Evolutionary conservation across 2,329 filamentous ascomycete genomes (phyloP).

Genomic region (Ophiostoma triangulosporum): DNA sequence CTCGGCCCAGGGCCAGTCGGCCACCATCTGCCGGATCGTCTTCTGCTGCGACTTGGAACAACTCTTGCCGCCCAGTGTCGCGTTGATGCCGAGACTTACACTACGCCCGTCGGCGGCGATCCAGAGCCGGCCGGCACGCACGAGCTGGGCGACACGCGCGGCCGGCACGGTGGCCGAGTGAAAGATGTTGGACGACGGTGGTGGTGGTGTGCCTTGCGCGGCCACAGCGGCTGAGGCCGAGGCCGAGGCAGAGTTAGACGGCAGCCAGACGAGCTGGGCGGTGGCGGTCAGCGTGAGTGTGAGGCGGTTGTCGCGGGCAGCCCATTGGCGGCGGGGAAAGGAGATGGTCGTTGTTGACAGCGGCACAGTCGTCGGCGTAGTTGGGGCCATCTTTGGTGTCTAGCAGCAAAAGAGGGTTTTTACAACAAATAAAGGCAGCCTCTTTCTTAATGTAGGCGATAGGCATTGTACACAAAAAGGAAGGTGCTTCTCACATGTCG

Average conservation of each 20-base stretch:
- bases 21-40: neutral
- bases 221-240: neutral
- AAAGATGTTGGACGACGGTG: neutral
- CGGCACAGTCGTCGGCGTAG: neutral
- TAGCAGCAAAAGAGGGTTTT: neutral
- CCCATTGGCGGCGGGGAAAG: constrained; percentile 4
- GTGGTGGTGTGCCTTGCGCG: too few species aligned
- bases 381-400: neutral
- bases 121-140: constrained; percentile 12
- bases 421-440: neutral
- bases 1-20: constrained; percentile 1
- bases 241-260: neutral
- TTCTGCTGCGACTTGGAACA: neutral
- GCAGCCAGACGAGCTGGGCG: constrained; percentile 12
- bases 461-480: neutral
- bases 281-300: constrained; percentile 4
- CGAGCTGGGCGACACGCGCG: constrained; percentile 10
- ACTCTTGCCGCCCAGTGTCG: constrained; percentile 2
- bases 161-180: constrained; percentile 1
- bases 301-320: constrained; percentile 3
- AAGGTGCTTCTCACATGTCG: neutral
- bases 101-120: constrained; percentile 7
- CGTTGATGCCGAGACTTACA: constrained; percentile 6
- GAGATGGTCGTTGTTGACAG: neutral
- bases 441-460: neutral